Conservation (phyloP, 1,284 basidiomycete genomes). For the Rhodofomes roseus region DNA sequence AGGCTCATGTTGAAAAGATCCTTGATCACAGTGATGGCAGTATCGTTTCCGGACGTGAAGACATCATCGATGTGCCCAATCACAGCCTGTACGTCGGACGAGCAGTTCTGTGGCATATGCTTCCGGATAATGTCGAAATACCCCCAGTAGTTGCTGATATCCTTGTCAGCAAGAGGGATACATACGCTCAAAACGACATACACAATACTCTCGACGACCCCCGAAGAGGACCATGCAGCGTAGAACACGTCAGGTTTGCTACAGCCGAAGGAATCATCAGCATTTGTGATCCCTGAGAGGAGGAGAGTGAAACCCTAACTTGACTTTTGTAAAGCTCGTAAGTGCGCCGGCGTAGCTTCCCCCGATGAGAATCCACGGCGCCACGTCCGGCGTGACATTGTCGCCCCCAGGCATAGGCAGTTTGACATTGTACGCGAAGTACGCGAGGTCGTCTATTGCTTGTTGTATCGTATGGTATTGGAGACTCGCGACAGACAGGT, state of each 20-base stretch:
- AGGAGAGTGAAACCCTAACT: neutral
- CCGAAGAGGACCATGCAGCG: conserved; percentile 69
- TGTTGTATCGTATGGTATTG: conserved; percentile 63
- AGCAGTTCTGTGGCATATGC: conserved; percentile 69
- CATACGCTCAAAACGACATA: conserved; percentile 23
- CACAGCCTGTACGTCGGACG: conserved; percentile 60
- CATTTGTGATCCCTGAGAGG: neutral
- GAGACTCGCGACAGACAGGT: conserved; percentile 44
- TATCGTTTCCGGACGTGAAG: conserved; percentile 39
- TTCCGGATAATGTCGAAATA: conserved; percentile 59
- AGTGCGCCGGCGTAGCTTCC: neutral
- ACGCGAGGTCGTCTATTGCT: conserved; percentile 65
- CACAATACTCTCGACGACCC: conserved; percentile 64
- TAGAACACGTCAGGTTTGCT: conserved; percentile 65
- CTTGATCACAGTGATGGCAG: conserved; percentile 48
- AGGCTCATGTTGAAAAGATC: conserved; percentile 52
- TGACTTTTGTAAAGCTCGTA: neutral
- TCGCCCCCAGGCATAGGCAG: conserved; percentile 64
- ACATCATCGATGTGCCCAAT: conserved; percentile 56
- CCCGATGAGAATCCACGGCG: conserved; percentile 58
- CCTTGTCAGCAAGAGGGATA: too few relatives aligned
- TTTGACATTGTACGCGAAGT: conserved; percentile 62
- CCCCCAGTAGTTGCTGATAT: conserved; percentile 50
- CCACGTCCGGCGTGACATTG: conserved; percentile 49
- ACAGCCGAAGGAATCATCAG: neutral